Evolutionary conservation across 805 yeast species (phyloP), one percentile per base, ranked within the genome.

Genomic region (Yarrowia osloensis): DNA sequence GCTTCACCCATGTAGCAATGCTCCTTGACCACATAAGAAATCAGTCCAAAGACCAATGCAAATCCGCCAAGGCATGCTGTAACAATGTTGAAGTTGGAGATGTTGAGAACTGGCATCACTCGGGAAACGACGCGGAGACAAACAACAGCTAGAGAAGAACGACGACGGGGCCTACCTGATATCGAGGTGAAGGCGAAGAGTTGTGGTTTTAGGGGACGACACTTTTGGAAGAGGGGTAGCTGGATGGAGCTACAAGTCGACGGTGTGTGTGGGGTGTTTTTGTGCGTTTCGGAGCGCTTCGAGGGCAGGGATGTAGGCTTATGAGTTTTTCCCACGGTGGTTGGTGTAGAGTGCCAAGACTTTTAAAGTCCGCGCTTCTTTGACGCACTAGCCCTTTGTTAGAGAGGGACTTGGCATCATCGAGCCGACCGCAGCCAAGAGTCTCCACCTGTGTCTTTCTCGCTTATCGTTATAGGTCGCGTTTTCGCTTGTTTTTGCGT

Each of bases 61-160:
- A 86, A 87, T 17, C 86, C 85, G 22, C 90, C 90, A 15, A 86
- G 79, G 71, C 86, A 82, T 3, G 90, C 88, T 70, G 84, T 84
- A 4, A 82, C 84, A 35, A 81, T 78, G 72, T 84, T 75, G 71
- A 75, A 72, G 65, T 69, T 70, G 31, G 73, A 61, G 31, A 67
- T 44, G 44, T 44, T 46, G 31, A 61, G 66, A 29, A 21, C 31
- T 31, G 66, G 66, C 66, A 61, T 61, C 40, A 29, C 66, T 26
- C 28, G 6, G 31, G 35, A 11, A 3, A 29, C 39, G 17, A 49
- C 29, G 50, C 33, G 28, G 22, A 54, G 33, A 39, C 26, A 24
- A 15, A 24, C 31, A 22, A 35, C 40, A 35, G 40, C 33, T 24
- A 54, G 22, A 17, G 35, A 39, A 39, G 37, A 40, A 35, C 19